Conservation (phyloP, 208 protist genomes). For the Angomonas desouzai region DNA sequence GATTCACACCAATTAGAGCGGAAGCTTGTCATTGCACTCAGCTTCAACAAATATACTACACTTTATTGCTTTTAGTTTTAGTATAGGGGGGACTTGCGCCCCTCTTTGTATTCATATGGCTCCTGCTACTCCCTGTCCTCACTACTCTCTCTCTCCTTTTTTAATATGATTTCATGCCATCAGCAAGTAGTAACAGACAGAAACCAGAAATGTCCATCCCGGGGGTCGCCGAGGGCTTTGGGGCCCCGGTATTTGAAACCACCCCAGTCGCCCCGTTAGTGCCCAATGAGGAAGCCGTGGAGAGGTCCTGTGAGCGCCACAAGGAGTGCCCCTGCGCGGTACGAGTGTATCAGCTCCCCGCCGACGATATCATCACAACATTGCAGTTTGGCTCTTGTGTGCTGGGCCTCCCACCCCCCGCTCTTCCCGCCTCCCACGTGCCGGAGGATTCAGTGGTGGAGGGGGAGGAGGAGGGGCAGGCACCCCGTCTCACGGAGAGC, state of each 20-base stretch:
- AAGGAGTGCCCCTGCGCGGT: slow-evolving; percentile 44
- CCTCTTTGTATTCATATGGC: too few species aligned
- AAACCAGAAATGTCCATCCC: neutral
- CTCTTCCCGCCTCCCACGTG: neutral
- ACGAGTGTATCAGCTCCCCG: slow-evolving; percentile 30
- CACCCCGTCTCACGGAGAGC: too few species aligned
- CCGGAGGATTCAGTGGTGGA: neutral
- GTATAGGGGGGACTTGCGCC: too few species aligned
- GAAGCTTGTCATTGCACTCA: neutral
- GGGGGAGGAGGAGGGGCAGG: neutral
- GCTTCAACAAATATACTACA: too few species aligned
- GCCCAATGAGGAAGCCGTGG: neutral
- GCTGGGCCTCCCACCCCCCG: slow-evolving; percentile 15
- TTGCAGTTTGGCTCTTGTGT: slow-evolving; percentile 18
- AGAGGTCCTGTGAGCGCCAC: slow-evolving; percentile 16
- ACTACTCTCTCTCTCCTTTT: neutral
- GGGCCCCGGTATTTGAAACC: neutral
- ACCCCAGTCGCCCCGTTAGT: neutral
- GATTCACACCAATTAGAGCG: neutral
- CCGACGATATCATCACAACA: slow-evolving; percentile 11
- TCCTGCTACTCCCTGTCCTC: too few species aligned
- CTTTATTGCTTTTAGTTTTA: too few species aligned
- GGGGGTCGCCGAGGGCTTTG: neutral
- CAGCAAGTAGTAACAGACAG: too few species aligned
- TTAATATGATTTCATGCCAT: neutral